phyloP scores from a whole-genome alignment of 108 stramenopile species.

The Cyclotella atomus region DNA sequence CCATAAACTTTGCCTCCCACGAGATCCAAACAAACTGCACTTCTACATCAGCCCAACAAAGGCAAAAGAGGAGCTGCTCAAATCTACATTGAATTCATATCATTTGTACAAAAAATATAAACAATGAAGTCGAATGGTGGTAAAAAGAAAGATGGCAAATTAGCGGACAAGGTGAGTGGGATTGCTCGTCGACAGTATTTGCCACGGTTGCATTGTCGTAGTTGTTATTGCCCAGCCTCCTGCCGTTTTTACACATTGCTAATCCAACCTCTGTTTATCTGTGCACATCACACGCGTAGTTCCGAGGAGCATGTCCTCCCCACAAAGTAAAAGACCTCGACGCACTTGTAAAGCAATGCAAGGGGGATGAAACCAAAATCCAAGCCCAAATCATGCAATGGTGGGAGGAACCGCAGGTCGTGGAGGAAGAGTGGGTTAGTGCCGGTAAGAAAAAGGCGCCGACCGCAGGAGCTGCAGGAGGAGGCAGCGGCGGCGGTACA shows the following conservation, averaged over 20 bases:
- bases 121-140: conserved; percentile 9
- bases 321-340: conserved; percentile 86
- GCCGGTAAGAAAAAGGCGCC: conserved; percentile 70
- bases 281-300: too few species aligned
- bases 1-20: neutral
- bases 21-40: neutral
- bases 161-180: conserved; percentile 47
- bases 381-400: conserved; percentile 70
- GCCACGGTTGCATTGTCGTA: neutral
- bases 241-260: neutral
- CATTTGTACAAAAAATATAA: conserved; percentile 5
- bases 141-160: conserved; percentile 46
- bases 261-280: neutral
- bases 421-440: conserved; percentile 76
- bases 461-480: neutral
- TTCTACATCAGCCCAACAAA: neutral
- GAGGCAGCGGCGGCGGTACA: conserved; percentile 1
- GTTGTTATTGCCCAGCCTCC: neutral
- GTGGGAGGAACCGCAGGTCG: conserved; percentile 77
- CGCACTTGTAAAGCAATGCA: conserved; percentile 72
- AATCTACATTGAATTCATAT: neutral
- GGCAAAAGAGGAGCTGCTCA: too few species aligned
- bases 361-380: conserved; percentile 84
- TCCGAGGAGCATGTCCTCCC: conserved; percentile 70
- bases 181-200: neutral